A percentile compares a stretch with the other conserved stretches of the same genome.
phyloP scores from a whole-genome alignment of 169 alveolate genomes.

The Plasmodium adleri region DNA sequence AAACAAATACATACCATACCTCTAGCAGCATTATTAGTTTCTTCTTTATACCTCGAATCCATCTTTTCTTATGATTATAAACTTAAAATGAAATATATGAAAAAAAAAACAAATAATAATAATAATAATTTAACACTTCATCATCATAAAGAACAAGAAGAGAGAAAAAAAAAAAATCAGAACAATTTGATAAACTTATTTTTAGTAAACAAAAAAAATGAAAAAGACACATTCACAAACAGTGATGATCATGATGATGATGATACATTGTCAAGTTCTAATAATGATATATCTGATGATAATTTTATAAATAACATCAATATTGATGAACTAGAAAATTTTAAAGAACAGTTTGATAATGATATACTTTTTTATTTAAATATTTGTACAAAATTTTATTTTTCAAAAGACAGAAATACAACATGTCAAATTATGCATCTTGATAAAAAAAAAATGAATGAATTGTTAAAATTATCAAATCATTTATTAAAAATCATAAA shows the following conservation, averaged over 20 bases:
- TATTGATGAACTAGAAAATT: slow-evolving; percentile 9
- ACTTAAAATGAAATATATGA: slow-evolving; percentile 27
- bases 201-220: slow-evolving; percentile 30
- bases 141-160: neutral
- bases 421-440: slow-evolving; percentile 42
- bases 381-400: slow-evolving; percentile 56
- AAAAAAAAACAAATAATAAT: slow-evolving; percentile 4
- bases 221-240: neutral
- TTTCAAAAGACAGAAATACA: slow-evolving; percentile 47
- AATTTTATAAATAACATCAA: neutral
- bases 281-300: neutral
- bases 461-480: slow-evolving; percentile 60
- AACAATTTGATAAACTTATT: neutral
- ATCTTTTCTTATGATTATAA: slow-evolving; percentile 75
- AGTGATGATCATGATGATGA: slow-evolving; percentile 1
- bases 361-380: slow-evolving; percentile 68
- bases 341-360: slow-evolving; percentile 48
- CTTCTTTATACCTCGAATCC: slow-evolving; percentile 70
- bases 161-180: neutral
- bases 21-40: slow-evolving; percentile 63
- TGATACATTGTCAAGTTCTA: neutral
- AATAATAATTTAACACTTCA: neutral
- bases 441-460: slow-evolving; percentile 69
- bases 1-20: slow-evolving; percentile 50
- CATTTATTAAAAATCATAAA: slow-evolving; percentile 62